Evolutionary conservation across 345 rosid species (phyloP).

Genomic region (Theobroma cacao): DNA sequence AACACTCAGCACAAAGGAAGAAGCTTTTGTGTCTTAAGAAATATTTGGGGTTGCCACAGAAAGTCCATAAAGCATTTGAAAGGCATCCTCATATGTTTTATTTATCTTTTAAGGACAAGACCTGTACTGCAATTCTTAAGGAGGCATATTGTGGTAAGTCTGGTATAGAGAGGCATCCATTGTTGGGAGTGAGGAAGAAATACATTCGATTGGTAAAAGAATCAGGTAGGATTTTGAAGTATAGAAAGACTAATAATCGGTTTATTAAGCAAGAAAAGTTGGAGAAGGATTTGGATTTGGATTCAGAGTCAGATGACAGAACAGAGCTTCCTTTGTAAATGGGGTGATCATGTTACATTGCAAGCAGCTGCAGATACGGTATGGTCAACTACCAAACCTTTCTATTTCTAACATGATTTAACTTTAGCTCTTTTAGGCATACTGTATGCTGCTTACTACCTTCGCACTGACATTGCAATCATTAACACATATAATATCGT

Average conservation of each 20-base stretch:
- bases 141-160: slow-evolving; percentile 57
- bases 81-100: slow-evolving; percentile 82
- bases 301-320: slow-evolving; percentile 25
- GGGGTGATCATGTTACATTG: slow-evolving; percentile 75
- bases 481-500: neutral
- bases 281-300: slow-evolving; percentile 46
- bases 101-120: slow-evolving; percentile 66
- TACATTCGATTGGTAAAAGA: slow-evolving; percentile 64
- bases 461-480: neutral
- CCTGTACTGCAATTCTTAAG: slow-evolving; percentile 77
- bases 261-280: slow-evolving; percentile 13
- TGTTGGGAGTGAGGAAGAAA: slow-evolving; percentile 53
- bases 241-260: slow-evolving; percentile 30
- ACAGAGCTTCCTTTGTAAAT: neutral
- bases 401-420: neutral
- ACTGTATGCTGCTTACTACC: neutral
- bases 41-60: slow-evolving; percentile 66
- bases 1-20: slow-evolving; percentile 77
- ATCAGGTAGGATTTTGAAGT: slow-evolving; percentile 47
- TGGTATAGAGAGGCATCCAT: slow-evolving; percentile 57
- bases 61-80: slow-evolving; percentile 85
- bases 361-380: slow-evolving; percentile 76
- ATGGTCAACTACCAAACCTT: slow-evolving; percentile 1
- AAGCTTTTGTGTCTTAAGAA: slow-evolving; percentile 73
- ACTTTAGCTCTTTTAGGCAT: neutral